Evolutionary conservation across 2,329 filamentous ascomycete species (phyloP).

Genomic region (Alternaria brassicicola): DNA sequence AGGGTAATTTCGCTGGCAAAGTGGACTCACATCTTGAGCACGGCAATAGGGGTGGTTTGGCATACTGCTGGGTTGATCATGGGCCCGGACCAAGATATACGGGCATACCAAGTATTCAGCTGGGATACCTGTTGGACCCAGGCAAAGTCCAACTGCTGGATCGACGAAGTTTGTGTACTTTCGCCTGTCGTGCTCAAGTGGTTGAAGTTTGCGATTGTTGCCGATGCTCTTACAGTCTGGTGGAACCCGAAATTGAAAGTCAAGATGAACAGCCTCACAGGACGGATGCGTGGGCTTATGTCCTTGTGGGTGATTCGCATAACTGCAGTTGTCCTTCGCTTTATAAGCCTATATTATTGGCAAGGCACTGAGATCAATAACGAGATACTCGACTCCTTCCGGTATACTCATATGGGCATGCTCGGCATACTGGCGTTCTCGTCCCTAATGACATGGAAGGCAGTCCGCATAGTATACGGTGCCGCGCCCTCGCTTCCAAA

Average conservation of each 20-base stretch:
- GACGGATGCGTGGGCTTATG: constrained; percentile 61
- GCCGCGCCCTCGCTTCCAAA: constrained; percentile 36
- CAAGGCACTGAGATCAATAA: constrained; percentile 22
- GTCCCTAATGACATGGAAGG: constrained; percentile 50
- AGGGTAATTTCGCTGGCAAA: constrained; percentile 55
- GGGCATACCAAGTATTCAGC: constrained; percentile 8
- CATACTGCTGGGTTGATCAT: constrained; percentile 38
- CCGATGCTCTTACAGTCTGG: constrained; percentile 62
- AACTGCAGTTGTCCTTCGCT: constrained; percentile 63
- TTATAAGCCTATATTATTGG: constrained; percentile 48
- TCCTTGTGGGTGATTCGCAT: constrained; percentile 72
- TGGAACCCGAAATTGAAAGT: constrained; percentile 73
- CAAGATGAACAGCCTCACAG: constrained; percentile 63
- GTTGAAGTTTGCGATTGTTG: constrained; percentile 49
- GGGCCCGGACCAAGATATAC: constrained; percentile 13
- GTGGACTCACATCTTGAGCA: constrained; percentile 49
- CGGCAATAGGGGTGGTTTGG: constrained; percentile 45
- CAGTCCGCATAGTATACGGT: constrained; percentile 64
- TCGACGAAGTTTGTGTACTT: constrained; percentile 38
- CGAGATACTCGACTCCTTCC: constrained; percentile 47
- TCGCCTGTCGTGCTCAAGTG: constrained; percentile 23
- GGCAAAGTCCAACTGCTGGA: constrained; percentile 22
- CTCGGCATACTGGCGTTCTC: constrained; percentile 46
- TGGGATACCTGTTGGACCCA: constrained; percentile 32
- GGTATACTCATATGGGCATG: constrained; percentile 62